Evolutionary conservation across 257 asterid genomes (phyloP), one percentile per base, ranked within the genome.

Genomic region (Nicotiana otophora): DNA sequence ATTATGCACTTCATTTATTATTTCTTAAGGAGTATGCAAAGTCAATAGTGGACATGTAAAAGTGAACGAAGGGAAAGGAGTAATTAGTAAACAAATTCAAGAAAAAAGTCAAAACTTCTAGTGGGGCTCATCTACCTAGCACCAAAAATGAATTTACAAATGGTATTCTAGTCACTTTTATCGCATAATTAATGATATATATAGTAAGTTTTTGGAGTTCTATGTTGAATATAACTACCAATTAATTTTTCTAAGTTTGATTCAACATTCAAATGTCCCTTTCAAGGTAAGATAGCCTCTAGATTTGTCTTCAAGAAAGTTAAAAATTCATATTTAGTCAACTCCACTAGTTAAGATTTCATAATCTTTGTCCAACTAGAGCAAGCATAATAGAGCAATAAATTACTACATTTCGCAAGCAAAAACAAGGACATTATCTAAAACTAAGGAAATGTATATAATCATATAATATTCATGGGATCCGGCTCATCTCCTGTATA

Each of bases 281-380:
- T 48, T 26, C 26, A 74, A 74, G 58, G 58, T 74, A 23, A 74
- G 80, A 74, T 74, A 51, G 55, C 26, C 31, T 74, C 5, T 26
- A 26, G 80, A 48, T 74, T 74, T 74, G 62, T 74, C 23, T 48
- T 15, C 62, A 28, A 26, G 42, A 74, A 74, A 48, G 26, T 74
- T 11, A 6, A 72, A 74, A 68, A 2, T 14, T 74, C 80, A 48
- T 51, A 26, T 26, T 26, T 51, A 26, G 63, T 75, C 80, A 51
- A 75, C 80, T 26, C 80, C 80, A 75, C 80, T 51, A 51, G 23
- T 75, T 75, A 26, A 51, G 42, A 51, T 75, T 51, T 75, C 62
- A 51, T 74, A 48, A 74, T 74, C 80, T 74, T 26, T 74, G 42
- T 48, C 80, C 80, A 74, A 48, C 63, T 74, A 48, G 14, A 72